Percentiles rank a stretch among this genome's conserved stretches.
These are phyloP conservation scores for Penicillium egyptiacum DNA, from an alignment of 495 filamentous ascomycete genomes.

Conservation along the genomic window DNA sequence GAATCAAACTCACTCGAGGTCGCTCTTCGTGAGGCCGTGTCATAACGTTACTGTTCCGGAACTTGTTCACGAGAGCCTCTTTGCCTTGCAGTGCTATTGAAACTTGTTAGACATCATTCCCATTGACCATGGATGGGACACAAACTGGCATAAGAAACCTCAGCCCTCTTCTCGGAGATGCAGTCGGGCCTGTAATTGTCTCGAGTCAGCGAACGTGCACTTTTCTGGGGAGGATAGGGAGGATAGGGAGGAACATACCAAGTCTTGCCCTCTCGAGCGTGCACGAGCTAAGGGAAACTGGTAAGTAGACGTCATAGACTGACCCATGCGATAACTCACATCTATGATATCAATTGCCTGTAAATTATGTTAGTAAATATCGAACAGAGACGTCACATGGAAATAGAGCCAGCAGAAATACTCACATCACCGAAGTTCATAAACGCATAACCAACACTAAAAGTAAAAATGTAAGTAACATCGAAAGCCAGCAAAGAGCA, in stretches of 20 bases:
- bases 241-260: constrained; percentile 52
- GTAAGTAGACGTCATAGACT: constrained; percentile 19
- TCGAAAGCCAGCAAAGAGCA: background rate
- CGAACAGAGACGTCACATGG: background rate
- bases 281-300: constrained; percentile 63
- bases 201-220: constrained; percentile 4
- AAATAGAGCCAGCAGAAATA: constrained; percentile 4
- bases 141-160: constrained; percentile 92
- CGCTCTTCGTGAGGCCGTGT: constrained; percentile 75
- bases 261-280: constrained; percentile 63
- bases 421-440: constrained; percentile 88
- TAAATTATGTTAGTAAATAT: constrained; percentile 20
- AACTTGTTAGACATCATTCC: constrained; percentile 20
- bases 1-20: constrained; percentile 63
- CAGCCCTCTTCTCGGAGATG: constrained; percentile 68
- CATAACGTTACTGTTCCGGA: constrained; percentile 96
- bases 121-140: constrained; percentile 21
- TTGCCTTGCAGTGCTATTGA: constrained; percentile 79
- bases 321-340: constrained; percentile 43
- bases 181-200: constrained; percentile 62
- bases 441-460: constrained; percentile 95
- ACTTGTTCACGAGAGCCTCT: constrained; percentile 88
- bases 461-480: constrained; percentile 27
- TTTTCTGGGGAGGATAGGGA: background rate
- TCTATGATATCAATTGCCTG: constrained; percentile 72